A percentile compares a stretch with the other conserved stretches of the same genome.
Conservation (phyloP, 495 filamentous ascomycete species). For the Diplogelasinospora grovesii region DNA sequence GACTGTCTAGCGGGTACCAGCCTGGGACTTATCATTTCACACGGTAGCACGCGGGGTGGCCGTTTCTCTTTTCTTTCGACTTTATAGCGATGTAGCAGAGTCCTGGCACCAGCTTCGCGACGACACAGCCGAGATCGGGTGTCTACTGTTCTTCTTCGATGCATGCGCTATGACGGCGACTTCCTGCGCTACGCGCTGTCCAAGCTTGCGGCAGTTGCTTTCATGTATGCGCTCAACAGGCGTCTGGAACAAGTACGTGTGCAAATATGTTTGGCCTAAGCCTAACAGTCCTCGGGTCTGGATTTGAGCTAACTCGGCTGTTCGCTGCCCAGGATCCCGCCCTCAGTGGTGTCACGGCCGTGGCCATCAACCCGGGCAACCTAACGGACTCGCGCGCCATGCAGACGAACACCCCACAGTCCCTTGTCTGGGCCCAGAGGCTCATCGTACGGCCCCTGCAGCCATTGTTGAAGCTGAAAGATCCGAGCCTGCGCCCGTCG, state of each 20-base stretch:
- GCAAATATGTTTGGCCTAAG: not conserved
- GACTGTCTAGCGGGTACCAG: too few relatives aligned
- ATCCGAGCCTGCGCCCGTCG: conserved; percentile 30
- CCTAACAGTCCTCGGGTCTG: not conserved
- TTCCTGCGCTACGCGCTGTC: conserved; percentile 39
- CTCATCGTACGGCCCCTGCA: conserved; percentile 28
- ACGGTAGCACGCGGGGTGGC: too few relatives aligned
- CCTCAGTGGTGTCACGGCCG: conserved; percentile 36
- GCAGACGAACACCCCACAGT: conserved; percentile 33
- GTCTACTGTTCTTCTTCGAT: too few relatives aligned
- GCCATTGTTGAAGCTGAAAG: conserved; percentile 26
- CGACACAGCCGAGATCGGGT: too few relatives aligned
- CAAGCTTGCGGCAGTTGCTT: conserved; percentile 38
- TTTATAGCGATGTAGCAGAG: too few relatives aligned
- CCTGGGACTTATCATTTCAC: too few relatives aligned
- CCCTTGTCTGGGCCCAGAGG: conserved; percentile 18
- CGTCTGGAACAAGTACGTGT: conserved; percentile 37
- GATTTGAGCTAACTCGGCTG: not conserved
- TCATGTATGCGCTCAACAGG: conserved; percentile 39
- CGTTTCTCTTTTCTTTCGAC: too few relatives aligned
- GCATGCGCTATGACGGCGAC: conserved; percentile 33
- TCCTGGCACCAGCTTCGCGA: too few relatives aligned
- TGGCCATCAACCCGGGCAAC: conserved; percentile 41
- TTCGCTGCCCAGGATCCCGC: conserved; percentile 17
- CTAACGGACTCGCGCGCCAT: conserved; percentile 40